Conservation (phyloP, 148 eudicot species). For the Spergularia bocconei region DNA sequence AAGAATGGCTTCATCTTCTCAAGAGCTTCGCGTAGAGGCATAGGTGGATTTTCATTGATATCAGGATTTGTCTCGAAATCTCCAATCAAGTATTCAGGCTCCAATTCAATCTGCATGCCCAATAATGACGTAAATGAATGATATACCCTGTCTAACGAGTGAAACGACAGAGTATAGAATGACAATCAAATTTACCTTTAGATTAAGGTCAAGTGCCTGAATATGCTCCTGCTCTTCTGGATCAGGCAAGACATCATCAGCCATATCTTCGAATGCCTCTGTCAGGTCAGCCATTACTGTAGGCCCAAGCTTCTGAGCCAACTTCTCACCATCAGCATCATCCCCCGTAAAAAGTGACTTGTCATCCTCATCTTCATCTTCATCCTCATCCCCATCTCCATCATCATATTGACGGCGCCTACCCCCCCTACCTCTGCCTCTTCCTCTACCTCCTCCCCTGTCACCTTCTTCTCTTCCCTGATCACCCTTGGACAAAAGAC, state of each 20-base stretch:
- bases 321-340: slow-evolving; percentile 52
- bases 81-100: slow-evolving; percentile 83
- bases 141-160: not conserved
- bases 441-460: slow-evolving; percentile 25
- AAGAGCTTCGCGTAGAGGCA: slow-evolving; percentile 74
- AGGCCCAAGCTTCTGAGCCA: slow-evolving; percentile 60
- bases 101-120: slow-evolving; percentile 73
- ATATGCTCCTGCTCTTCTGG: slow-evolving; percentile 48
- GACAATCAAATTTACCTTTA: slow-evolving; percentile 40
- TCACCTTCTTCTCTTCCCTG: slow-evolving; percentile 26
- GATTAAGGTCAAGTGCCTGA: slow-evolving; percentile 67
- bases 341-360: slow-evolving; percentile 35
- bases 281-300: slow-evolving; percentile 47
- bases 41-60: slow-evolving; percentile 82
- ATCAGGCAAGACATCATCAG: slow-evolving; percentile 55
- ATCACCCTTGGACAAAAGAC: slow-evolving; percentile 26
- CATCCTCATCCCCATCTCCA: slow-evolving; percentile 7
- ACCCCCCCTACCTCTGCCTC: slow-evolving; percentile 39
- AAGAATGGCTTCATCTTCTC: slow-evolving; percentile 92
- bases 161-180: not conserved
- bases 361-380: slow-evolving; percentile 30
- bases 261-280: slow-evolving; percentile 63
- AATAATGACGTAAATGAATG: slow-evolving; percentile 14
- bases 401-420: slow-evolving; percentile 3
- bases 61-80: slow-evolving; percentile 81